phyloP scores from a whole-genome alignment of 169 alveolate genomes.

The Plasmodium relictum region DNA sequence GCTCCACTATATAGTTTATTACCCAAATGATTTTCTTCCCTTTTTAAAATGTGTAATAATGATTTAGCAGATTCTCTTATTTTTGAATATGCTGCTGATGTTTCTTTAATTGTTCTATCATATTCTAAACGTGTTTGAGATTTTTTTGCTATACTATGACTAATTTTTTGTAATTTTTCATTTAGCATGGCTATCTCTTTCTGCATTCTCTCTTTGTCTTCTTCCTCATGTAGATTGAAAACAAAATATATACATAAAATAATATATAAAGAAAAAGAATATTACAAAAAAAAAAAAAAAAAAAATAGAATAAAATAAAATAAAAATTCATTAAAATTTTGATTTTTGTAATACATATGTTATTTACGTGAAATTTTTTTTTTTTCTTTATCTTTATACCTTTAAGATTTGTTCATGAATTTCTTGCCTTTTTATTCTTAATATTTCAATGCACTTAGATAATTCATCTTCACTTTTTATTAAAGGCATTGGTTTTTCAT shows the following conservation, averaged over 20 bases:
- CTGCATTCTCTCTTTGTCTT: constrained; percentile 86
- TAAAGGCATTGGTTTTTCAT: constrained; percentile 54
- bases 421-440: constrained; percentile 90
- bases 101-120: constrained; percentile 91
- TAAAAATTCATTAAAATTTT: no score
- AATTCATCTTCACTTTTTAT: constrained; percentile 87
- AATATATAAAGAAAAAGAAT: neutral
- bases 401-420: constrained; percentile 81
- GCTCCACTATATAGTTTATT: constrained; percentile 78
- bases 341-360: no score
- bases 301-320: constrained; percentile 6
- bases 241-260: constrained; percentile 1
- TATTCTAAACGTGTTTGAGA: constrained; percentile 89
- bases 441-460: constrained; percentile 88
- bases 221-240: constrained; percentile 86
- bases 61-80: constrained; percentile 92
- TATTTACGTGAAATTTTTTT: no score
- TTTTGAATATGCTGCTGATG: constrained; percentile 92
- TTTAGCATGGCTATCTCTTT: constrained; percentile 85
- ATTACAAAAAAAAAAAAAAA: constrained; percentile 1
- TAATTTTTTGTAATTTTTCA: constrained; percentile 85
- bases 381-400: constrained; percentile 69
- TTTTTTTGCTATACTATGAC: constrained; percentile 87
- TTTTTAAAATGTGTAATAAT: constrained; percentile 88
- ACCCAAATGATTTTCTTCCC: constrained; percentile 87